These are phyloP conservation scores for Lumnitzera littorea DNA, from an alignment of 345 rosid species.

Conservation along the genomic window DNA sequence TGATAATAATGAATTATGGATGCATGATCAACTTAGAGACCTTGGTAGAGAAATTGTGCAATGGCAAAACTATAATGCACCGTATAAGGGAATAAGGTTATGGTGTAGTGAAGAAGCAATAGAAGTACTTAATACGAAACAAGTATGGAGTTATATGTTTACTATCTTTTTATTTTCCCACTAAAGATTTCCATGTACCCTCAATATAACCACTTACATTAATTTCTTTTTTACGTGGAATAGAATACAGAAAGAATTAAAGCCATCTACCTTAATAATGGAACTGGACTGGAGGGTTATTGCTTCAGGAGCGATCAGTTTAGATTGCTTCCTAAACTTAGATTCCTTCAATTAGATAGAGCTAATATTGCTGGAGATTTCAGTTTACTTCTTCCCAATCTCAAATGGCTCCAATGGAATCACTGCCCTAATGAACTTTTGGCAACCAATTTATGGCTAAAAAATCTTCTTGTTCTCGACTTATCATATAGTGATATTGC, in stretches of 20 bases:
- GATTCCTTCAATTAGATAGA: not conserved
- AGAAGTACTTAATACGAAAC: not conserved
- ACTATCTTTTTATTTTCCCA: too few relatives aligned
- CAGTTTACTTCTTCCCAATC: too few relatives aligned
- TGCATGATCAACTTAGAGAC: too few relatives aligned
- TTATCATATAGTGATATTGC: not conserved
- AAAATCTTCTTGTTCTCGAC: not conserved
- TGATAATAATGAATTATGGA: too few relatives aligned
- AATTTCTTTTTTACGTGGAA: not conserved
- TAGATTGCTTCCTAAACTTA: not conserved
- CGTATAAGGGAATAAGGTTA: not conserved
- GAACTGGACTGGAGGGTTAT: too few relatives aligned
- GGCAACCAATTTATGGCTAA: slow-evolving; percentile 5
- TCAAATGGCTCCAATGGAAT: slow-evolving; percentile 6
- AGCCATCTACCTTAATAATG: not conserved
- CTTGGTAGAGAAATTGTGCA: too few relatives aligned
- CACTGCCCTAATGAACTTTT: not conserved
- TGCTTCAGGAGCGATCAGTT: not conserved
- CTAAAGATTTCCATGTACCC: too few relatives aligned
- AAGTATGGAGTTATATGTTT: not conserved
- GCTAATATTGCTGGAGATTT: slow-evolving; percentile 1
- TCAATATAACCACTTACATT: too few relatives aligned
- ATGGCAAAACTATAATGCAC: too few relatives aligned
- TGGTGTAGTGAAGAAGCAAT: not conserved
- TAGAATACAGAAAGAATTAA: not conserved